These are phyloP conservation scores for Adiantum capillusveneris DNA, from an alignment of 75 land plant species.

Conservation along the genomic window DNA sequence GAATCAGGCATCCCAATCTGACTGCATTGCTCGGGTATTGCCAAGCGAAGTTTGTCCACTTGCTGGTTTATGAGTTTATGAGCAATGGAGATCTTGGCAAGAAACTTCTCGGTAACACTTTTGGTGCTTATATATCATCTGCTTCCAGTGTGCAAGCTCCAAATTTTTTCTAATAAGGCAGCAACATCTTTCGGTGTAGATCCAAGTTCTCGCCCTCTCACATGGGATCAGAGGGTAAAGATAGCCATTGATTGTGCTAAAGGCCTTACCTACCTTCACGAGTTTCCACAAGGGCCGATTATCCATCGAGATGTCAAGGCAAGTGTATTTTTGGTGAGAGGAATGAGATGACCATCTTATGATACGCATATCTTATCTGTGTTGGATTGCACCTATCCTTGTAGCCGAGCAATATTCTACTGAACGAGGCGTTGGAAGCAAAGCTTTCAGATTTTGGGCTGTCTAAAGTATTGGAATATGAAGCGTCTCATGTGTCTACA, in stretches of 20 bases:
- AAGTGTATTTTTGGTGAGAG: too few relatives aligned
- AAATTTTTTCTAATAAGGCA: background rate
- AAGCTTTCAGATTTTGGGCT: conserved; percentile 68
- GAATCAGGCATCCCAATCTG: conserved; percentile 40
- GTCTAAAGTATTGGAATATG: conserved; percentile 41
- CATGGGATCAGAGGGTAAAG: conserved; percentile 20
- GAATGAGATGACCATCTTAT: too few relatives aligned
- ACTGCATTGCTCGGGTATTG: conserved; percentile 47
- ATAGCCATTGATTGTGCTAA: conserved; percentile 23
- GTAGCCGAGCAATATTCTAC: conserved; percentile 57
- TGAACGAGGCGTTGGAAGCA: conserved; percentile 39
- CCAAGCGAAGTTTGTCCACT: conserved; percentile 12
- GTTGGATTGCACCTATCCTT: too few relatives aligned
- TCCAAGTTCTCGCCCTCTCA: background rate
- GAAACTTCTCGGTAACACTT: conserved; percentile 18
- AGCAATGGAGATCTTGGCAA: conserved; percentile 31
- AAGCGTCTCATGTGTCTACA: conserved; percentile 46
- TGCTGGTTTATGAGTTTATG: conserved; percentile 51
- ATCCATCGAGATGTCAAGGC: conserved; percentile 23
- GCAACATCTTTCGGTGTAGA: background rate
- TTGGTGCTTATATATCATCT: too few relatives aligned
- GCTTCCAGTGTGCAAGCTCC: too few relatives aligned
- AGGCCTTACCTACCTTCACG: conserved; percentile 20
- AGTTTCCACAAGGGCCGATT: conserved; percentile 15
- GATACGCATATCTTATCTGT: too few relatives aligned